Conservation (phyloP, 495 filamentous ascomycete species). For the Penicillium malachiteum region DNA sequence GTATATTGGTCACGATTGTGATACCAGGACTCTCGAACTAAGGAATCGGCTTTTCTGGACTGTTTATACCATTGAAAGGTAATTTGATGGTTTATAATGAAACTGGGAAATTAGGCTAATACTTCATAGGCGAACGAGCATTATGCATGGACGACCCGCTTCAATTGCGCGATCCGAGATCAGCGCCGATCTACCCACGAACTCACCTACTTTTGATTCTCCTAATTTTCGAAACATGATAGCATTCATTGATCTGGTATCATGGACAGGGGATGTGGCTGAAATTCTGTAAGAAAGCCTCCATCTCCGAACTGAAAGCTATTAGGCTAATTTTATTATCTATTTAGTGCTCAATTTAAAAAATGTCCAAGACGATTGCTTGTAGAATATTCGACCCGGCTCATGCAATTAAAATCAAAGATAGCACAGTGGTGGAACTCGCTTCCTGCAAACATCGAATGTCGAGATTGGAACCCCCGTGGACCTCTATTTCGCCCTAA, state of each 20-base stretch:
- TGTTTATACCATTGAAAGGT: conserved; percentile 47
- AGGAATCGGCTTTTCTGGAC: conserved; percentile 51
- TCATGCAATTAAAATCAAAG: conserved; percentile 33
- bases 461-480: conserved; percentile 31
- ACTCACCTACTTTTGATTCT: conserved; percentile 32
- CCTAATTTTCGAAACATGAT: conserved; percentile 43
- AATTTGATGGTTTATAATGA: neutral
- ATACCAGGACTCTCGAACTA: conserved; percentile 36
- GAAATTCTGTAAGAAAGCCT: conserved; percentile 41
- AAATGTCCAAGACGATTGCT: conserved; percentile 36
- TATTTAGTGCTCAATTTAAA: conserved; percentile 25
- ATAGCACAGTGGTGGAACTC: conserved; percentile 46
- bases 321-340: neutral
- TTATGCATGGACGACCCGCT: conserved; percentile 44
- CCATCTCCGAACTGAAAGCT: neutral
- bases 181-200: conserved; percentile 41
- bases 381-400: conserved; percentile 35
- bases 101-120: neutral
- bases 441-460: conserved; percentile 34
- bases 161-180: conserved; percentile 42
- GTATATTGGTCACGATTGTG: conserved; percentile 37
- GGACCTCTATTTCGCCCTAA: conserved; percentile 41
- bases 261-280: conserved; percentile 40
- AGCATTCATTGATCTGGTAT: conserved; percentile 38
- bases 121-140: conserved; percentile 28